These are phyloP conservation scores for Coemansia sp. DNA, from an alignment of 192 early-diverging fungal genomes.

Conservation along the genomic window DNA sequence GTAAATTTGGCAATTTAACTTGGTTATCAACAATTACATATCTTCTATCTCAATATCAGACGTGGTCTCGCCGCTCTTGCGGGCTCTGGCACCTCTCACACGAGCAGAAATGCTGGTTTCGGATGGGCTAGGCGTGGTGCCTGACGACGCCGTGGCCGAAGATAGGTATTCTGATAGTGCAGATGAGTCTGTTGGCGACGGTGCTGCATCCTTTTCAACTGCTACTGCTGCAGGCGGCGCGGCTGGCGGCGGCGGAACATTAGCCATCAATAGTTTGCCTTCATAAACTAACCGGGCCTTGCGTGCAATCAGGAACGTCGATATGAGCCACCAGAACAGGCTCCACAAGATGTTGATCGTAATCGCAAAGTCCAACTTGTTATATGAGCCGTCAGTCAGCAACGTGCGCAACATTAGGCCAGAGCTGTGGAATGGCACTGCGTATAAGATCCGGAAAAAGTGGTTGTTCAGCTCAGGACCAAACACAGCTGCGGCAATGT, in stretches of 20 bases:
- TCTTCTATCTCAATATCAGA: conserved; percentile 50
- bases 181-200: not conserved
- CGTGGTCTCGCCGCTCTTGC: not conserved
- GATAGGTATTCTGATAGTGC: not conserved
- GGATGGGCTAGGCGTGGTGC: conserved; percentile 2
- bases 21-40: not conserved
- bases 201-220: conserved; percentile 5
- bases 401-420: conserved; percentile 35
- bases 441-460: conserved; percentile 51
- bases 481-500: conserved; percentile 44
- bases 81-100: not conserved
- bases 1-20: too few species aligned
- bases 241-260: conserved; percentile 40
- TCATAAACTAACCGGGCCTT: conserved; percentile 42
- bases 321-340: conserved; percentile 42
- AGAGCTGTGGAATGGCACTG: conserved; percentile 36
- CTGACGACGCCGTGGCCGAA: conserved; percentile 6
- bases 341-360: conserved; percentile 31
- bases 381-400: conserved; percentile 37
- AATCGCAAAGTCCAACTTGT: conserved; percentile 31
- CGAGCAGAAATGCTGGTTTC: not conserved
- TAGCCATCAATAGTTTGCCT: conserved; percentile 40
- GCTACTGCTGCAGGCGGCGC: not conserved
- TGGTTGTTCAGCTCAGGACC: conserved; percentile 49
- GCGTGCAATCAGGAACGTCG: conserved; percentile 46